These are phyloP conservation scores for Globisporangium cylindrosporum DNA, from an alignment of 352 stramenopile species.

Conservation along the genomic window DNA sequence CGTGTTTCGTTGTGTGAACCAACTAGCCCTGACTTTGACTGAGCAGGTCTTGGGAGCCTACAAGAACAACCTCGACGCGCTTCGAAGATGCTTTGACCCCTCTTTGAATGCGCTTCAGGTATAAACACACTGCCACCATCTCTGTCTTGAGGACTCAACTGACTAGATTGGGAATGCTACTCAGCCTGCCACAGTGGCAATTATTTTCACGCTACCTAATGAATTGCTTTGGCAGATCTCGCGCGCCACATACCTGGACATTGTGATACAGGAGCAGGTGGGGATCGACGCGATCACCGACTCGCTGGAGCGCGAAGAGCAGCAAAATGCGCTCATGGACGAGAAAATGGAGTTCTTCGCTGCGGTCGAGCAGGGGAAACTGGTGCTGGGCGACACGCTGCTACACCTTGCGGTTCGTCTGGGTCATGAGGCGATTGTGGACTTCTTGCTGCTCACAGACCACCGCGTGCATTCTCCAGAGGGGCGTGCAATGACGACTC, in stretches of 20 bases:
- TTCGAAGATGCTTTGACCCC: slow-evolving; percentile 39
- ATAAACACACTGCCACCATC: neutral
- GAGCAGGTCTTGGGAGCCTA: slow-evolving; percentile 47
- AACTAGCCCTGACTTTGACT: neutral
- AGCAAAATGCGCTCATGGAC: slow-evolving; percentile 44
- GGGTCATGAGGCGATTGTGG: slow-evolving; percentile 43
- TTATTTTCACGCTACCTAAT: neutral
- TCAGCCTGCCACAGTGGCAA: neutral
- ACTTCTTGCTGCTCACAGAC: slow-evolving; percentile 67
- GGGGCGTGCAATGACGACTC: neutral
- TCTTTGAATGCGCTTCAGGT: slow-evolving; percentile 56
- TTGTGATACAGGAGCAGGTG: slow-evolving; percentile 61
- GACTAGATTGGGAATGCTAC: neutral
- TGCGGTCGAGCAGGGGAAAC: slow-evolving; percentile 46
- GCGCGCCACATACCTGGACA: slow-evolving; percentile 70
- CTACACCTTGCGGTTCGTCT: slow-evolving; percentile 69
- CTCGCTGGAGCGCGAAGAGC: slow-evolving; percentile 51
- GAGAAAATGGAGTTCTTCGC: slow-evolving; percentile 81
- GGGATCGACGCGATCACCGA: slow-evolving; percentile 56
- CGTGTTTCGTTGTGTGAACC: neutral
- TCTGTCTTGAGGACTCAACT: neutral
- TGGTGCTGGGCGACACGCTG: slow-evolving; percentile 70
- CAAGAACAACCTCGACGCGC: slow-evolving; percentile 37
- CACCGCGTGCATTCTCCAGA: slow-evolving; percentile 13
- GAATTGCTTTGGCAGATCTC: slow-evolving; percentile 41